Base-by-base conservation (phyloP, 2,329 filamentous ascomycete species). In the Verticillium dahliae region DNA sequence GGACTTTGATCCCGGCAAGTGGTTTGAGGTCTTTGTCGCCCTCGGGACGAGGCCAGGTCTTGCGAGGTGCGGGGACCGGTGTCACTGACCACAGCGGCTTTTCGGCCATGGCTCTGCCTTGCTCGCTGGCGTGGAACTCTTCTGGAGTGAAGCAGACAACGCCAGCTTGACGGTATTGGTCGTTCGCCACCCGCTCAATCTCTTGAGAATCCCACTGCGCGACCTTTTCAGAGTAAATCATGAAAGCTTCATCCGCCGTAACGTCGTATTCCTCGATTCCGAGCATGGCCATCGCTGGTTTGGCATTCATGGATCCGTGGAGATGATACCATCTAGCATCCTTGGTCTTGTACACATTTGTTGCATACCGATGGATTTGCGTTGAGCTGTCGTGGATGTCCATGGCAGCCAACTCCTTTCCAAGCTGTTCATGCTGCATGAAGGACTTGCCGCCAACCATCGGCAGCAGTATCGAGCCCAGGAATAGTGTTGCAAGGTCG, bases 281-380 rank as follows among this genome's bases (percentile, higher is more conserved):
- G 2, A 75, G 62, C 73, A 75, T 75, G 18, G 61, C 56, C 66
- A 75, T 63, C 15, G 68, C 71, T 3, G 64, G 62, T 7, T 59
- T 62, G 11, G 73, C 68, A 33, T 75, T 68, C 55, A 75, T 62
- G 1, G 73, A 70, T 1, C 73, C 73, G 56, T 75, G 73, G 2
- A 74, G 62, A 38, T 75, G 73, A 58, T 73, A 75, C 68, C 69
- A 75, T 7, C 70, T 65, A 0, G 70, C 70, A 34, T 74, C 72
- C 13, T 69, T 69, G 1, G 73, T 74, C 41, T 69, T 68, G 59
- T 75, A 75, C 6, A 74, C 67, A 27, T 73, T 74, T 0, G 73
- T 74, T 4, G 72, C 69, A 13, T 72, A 65, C 4, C 70, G 67
- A 6, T 71, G 69, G 64, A 71, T 74, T 13, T 70, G 69, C 35